Percentiles rank a stretch among this genome's conserved stretches.
Conservation (phyloP, 345 rosid genomes). For the Hibiscus trionum region DNA sequence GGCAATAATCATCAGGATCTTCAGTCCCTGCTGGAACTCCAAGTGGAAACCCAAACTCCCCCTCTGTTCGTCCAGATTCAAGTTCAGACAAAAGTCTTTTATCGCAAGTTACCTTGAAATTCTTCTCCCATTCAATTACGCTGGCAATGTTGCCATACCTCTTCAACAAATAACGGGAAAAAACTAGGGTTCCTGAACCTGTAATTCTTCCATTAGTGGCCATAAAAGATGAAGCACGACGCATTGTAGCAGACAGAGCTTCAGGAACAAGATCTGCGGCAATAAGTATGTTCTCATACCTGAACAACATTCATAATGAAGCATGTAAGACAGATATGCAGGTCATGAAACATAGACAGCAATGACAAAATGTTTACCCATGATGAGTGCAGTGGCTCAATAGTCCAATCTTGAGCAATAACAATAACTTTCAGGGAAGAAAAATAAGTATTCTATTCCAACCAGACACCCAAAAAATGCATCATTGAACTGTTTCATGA, state of each 20-base stretch:
- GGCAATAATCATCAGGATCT: slow-evolving; percentile 76
- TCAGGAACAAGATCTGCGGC: slow-evolving; percentile 86
- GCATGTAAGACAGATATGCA: slow-evolving; percentile 6
- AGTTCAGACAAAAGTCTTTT: slow-evolving; percentile 84
- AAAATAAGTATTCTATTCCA: neutral
- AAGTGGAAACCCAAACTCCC: slow-evolving; percentile 66
- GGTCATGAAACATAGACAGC: neutral
- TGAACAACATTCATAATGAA: slow-evolving; percentile 25
- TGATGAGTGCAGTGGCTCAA: neutral
- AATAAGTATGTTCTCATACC: slow-evolving; percentile 76
- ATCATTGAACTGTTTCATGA: neutral
- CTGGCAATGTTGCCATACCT: slow-evolving; percentile 68
- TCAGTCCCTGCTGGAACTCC: slow-evolving; percentile 84
- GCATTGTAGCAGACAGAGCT: slow-evolving; percentile 61
- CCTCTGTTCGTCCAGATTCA: slow-evolving; percentile 69
- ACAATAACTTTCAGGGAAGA: neutral
- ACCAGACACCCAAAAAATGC: neutral
- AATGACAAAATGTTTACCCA: neutral
- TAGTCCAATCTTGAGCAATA: neutral
- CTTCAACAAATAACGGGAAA: slow-evolving; percentile 70
- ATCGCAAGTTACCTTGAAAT: slow-evolving; percentile 57
- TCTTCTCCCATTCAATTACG: slow-evolving; percentile 88
- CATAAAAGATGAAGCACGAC: slow-evolving; percentile 52
- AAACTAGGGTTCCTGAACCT: slow-evolving; percentile 57
- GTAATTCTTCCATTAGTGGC: slow-evolving; percentile 65